Evolutionary conservation across 768 basidiomycete species (phyloP), one percentile per base, ranked within the genome.

Genomic region (Symmetrospora coprosmae): DNA sequence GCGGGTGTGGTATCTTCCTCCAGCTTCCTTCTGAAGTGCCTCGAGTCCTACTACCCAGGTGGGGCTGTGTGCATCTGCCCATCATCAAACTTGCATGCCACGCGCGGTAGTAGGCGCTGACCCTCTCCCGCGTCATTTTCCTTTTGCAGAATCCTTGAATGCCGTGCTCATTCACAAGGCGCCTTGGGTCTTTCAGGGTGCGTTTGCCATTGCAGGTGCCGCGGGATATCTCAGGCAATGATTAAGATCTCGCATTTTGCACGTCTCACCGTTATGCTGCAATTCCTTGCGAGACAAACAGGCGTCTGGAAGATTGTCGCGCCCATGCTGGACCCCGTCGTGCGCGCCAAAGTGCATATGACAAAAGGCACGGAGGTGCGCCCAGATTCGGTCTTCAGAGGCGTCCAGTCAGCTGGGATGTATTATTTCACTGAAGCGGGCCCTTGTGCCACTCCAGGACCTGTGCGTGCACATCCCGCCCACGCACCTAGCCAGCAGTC

Each of bases 341-440:
- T 68, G 13, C 64, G 67, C 1, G 64, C 64, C 41, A 68, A 68
- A 50, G 64, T 68, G 19, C 66, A 66, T 49, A 59, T 66, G 60
- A 64, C 63, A 1, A 62, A 62, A 21, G 53, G 23, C 30, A 34
- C 50, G 19, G 60, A 53, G 25, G 55, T 46, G 23, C 40, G 38
- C n/a, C 7, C 23, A 4, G 28, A 34, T 34, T 7, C 30, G 4
- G 40, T 25, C 25, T 13, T 14, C 40, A 40, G 9, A 9, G 25
- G 45, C 17, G 45, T 46, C 25, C 11, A 9, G 11, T 9, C 9
- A 11, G 45, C n/a, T 27, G 9, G 11, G 9, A 27, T 23, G 9
- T 17, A 50, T 27, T 23, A 28, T 34, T 35, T 13, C 14, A 8
- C 35, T 39, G 38, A 11, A n/a, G n/a, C n/a, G n/a, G n/a, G n/a